phyloP scores from a whole-genome alignment of 345 rosid genomes.

The Eucalyptus tenuipes region DNA sequence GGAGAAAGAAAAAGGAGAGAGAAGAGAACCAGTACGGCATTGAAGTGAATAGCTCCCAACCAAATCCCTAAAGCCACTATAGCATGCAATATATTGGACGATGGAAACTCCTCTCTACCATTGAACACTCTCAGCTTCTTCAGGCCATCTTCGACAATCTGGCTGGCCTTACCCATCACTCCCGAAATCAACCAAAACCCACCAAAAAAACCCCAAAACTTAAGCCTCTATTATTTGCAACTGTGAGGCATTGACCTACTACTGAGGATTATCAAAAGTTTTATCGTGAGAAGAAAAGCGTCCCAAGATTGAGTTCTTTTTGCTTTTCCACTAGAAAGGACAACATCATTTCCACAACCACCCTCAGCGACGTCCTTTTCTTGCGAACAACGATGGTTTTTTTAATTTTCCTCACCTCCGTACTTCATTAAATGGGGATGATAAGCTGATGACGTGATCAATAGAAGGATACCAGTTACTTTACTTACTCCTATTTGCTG shows the following conservation, averaged over 20 bases:
- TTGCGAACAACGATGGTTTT: not conserved
- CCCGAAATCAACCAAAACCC: not conserved
- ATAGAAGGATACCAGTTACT: no score
- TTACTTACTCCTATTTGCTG: no score
- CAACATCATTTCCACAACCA: not conserved
- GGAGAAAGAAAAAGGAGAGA: not conserved
- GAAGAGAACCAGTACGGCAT: not conserved
- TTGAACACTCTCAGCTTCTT: not conserved
- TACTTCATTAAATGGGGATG: no score
- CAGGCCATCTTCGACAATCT: not conserved
- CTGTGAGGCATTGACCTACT: not conserved
- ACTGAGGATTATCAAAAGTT: not conserved
- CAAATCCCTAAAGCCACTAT: constrained; percentile 34
- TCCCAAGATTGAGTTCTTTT: not conserved
- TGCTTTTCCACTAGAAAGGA: not conserved
- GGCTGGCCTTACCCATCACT: not conserved
- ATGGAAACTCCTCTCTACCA: constrained; percentile 12
- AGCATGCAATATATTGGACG: constrained; percentile 22
- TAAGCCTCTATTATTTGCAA: not conserved
- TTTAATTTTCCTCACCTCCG: no score
- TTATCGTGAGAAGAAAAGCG: not conserved
- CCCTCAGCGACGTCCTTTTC: not conserved
- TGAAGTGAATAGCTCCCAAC: constrained; percentile 77
- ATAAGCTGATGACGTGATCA: no score
- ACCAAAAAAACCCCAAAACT: not conserved